Evolutionary conservation across 2,329 filamentous ascomycete genomes (phyloP).

Genomic region (Arthrinium phaeospermum): DNA sequence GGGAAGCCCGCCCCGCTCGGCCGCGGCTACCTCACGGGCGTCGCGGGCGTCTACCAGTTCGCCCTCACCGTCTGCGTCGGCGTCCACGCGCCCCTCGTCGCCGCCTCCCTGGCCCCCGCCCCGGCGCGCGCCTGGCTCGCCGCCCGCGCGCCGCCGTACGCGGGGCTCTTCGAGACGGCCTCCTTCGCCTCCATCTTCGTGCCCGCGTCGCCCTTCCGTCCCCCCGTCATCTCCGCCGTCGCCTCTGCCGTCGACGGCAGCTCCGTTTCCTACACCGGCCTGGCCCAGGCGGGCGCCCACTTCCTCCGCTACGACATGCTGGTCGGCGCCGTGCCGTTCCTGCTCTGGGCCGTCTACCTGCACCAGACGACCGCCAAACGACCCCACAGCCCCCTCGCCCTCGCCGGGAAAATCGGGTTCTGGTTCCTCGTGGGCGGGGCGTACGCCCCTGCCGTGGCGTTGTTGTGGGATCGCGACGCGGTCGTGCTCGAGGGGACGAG

Average conservation of each 20-base stretch:
- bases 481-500: slow-evolving; percentile 35
- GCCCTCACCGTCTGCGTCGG: slow-evolving; percentile 31
- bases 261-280: slow-evolving; percentile 21
- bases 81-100: slow-evolving; percentile 35
- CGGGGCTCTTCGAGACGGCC: slow-evolving; percentile 30
- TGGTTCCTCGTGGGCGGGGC: slow-evolving; percentile 37
- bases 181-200: slow-evolving; percentile 35
- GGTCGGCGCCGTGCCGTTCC: slow-evolving; percentile 31
- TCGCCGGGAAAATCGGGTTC: slow-evolving; percentile 31
- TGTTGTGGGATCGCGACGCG: slow-evolving; percentile 38
- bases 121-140: slow-evolving; percentile 29
- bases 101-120: slow-evolving; percentile 30
- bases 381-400: slow-evolving; percentile 25
- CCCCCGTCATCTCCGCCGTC: slow-evolving; percentile 29
- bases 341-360: slow-evolving; percentile 39
- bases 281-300: slow-evolving; percentile 23
- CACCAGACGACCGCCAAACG: slow-evolving; percentile 32
- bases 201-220: slow-evolving; percentile 26
- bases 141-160: slow-evolving; percentile 27
- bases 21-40: slow-evolving; percentile 32
- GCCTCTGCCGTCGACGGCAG: slow-evolving; percentile 26
- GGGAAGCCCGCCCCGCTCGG: slow-evolving; percentile 33
- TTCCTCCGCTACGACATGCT: slow-evolving; percentile 40
- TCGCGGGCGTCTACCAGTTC: slow-evolving; percentile 38
- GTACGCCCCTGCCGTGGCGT: slow-evolving; percentile 28